phyloP scores from a whole-genome alignment of 768 basidiomycete genomes.

The Clavaria fumosa region DNA sequence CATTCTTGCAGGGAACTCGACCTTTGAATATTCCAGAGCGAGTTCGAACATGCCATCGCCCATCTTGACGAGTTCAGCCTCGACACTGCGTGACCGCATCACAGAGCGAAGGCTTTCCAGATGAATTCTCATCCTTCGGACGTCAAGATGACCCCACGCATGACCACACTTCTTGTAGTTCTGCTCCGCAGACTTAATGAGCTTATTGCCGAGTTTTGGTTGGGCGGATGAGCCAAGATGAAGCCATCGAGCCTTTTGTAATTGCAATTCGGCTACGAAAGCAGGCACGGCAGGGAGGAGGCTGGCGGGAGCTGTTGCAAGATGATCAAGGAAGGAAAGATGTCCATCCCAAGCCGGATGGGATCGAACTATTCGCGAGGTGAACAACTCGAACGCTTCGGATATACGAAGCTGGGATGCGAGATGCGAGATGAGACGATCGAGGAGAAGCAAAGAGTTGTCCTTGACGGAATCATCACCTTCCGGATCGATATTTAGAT shows the following conservation, averaged over 20 bases:
- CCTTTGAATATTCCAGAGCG: background rate
- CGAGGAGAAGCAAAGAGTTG: background rate
- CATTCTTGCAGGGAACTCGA: conserved; percentile 1
- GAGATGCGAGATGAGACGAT: conserved; percentile 1
- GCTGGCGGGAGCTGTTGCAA: background rate
- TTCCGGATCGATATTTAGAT: too few relatives aligned
- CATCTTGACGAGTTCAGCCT: background rate
- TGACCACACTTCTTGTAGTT: background rate
- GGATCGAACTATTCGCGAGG: conserved; percentile 1
- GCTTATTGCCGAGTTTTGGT: background rate
- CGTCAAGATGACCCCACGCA: conserved; percentile 1
- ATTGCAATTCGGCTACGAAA: background rate
- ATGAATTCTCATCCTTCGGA: background rate
- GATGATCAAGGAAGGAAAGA: background rate
- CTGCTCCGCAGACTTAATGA: background rate
- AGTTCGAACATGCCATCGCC: background rate
- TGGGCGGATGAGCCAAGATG: background rate
- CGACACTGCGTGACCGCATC: background rate
- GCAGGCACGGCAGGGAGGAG: background rate
- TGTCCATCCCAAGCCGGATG: background rate
- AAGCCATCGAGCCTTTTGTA: background rate
- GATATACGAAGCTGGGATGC: background rate
- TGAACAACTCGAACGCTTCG: conserved; percentile 1
- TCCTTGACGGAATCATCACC: background rate
- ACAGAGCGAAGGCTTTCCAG: too few relatives aligned